Base-by-base conservation (phyloP, 495 filamentous ascomycete species). In the Echria macrotheca region DNA sequence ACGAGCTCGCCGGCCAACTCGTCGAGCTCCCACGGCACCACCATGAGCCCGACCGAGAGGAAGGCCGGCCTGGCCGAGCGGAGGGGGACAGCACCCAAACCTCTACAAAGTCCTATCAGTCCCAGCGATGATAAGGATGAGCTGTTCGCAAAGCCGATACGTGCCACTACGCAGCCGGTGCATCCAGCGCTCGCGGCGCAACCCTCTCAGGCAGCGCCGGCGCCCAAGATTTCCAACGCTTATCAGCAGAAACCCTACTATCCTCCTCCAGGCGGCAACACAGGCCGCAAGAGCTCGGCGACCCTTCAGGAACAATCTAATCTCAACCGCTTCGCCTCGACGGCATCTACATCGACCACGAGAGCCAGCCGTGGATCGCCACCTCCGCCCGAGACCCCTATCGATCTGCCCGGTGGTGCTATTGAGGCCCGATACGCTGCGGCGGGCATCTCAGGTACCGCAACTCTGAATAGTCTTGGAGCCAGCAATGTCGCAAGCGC, bases 351-450 rank as follows among this genome's bases (percentile, higher is more conserved):
- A 0, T 95, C 91, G 1, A 98, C 93, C 6, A 97, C 94, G 8
- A 79, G 87, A 48, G 93, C 91, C 24, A 85, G 89, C 61, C 79
- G 93, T 54, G 93, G 93, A 15, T 96, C 91, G 17, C 93, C 93
- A 2, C 91, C 94, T 5, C 93, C 93, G 3, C 93, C 93, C 3
- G 94, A 97, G 63, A 97, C 93, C 0, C 93, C 93, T n/a, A 77
- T 90, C 35, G 78, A 86, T 8, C 73, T 82, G 23, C 80, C 85
- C 1, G 80, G 81, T 17, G 85, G 85, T 19, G 86, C 85, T 32
- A 95, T 97, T 61, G 87, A 94, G 61, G 87, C 89, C 21, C 78
- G 89, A 31, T 95, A 90, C 74, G 89, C 89, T 2, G 91, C 89
- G 5, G 82, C 87, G 23, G 90, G 89, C 9, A 91, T 95, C 52